Percentiles rank a stretch among this genome's conserved stretches.
These are phyloP conservation scores for Cinchona pubescens DNA, from an alignment of 257 asterid genomes.

Conservation along the genomic window DNA sequence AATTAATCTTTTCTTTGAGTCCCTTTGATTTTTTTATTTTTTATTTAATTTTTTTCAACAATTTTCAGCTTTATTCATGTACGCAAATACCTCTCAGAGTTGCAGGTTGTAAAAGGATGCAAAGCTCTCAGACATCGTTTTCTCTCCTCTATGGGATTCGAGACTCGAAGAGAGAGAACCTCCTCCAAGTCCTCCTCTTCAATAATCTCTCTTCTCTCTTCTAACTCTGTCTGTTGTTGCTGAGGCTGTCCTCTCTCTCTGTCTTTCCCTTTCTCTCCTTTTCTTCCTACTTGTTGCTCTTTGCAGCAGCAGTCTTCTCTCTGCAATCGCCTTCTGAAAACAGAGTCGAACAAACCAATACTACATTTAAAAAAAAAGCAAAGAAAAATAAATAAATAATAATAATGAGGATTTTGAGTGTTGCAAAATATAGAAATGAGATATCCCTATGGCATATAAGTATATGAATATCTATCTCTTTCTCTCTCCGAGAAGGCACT, in stretches of 20 bases:
- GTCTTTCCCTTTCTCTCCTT: slow-evolving; percentile 20
- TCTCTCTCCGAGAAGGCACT: slow-evolving; percentile 20
- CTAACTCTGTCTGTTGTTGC: slow-evolving; percentile 42
- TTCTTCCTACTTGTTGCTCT: slow-evolving; percentile 14
- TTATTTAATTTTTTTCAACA: neutral
- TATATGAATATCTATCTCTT: slow-evolving; percentile 23
- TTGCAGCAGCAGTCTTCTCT: slow-evolving; percentile 50
- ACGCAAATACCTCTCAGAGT: slow-evolving; percentile 58
- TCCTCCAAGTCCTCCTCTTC: slow-evolving; percentile 1
- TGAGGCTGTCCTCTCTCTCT: slow-evolving; percentile 46
- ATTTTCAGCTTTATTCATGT: slow-evolving; percentile 45
- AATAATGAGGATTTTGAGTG: slow-evolving; percentile 14
- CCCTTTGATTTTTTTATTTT: neutral
- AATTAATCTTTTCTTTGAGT: slow-evolving; percentile 17
- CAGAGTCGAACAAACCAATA: slow-evolving; percentile 39
- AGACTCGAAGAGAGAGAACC: slow-evolving; percentile 5
- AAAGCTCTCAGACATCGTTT: slow-evolving; percentile 75
- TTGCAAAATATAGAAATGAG: slow-evolving; percentile 11
- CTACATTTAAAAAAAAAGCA: slow-evolving; percentile 11
- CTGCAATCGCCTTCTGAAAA: slow-evolving; percentile 74
- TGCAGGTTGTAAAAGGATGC: slow-evolving; percentile 64
- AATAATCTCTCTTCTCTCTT: neutral
- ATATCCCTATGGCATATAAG: slow-evolving; percentile 6
- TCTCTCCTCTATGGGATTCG: slow-evolving; percentile 64
- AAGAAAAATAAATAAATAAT: no score